A percentile compares a stretch with the other conserved stretches of the same genome.
Evolutionary conservation across 371 early-diverging fungal genomes (phyloP).

Genomic region (Apophysomyces variabilis): DNA sequence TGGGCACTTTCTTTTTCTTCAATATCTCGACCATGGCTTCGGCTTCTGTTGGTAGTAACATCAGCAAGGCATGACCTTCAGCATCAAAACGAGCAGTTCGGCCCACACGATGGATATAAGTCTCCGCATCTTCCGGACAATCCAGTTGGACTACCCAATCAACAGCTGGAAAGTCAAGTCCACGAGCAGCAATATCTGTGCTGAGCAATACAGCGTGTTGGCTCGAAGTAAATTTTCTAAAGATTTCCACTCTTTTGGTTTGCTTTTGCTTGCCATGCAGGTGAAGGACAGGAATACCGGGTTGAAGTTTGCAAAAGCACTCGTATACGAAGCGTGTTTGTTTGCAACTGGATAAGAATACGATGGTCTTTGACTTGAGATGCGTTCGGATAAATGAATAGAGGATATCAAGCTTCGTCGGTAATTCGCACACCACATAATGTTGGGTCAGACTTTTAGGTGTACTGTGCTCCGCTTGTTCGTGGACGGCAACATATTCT

Average conservation of each 20-base stretch:
- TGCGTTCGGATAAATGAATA: conserved; percentile 94
- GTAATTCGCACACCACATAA: conserved; percentile 82
- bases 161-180: conserved; percentile 98
- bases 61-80: conserved; percentile 83
- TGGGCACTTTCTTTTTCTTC: conserved; percentile 78
- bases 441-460: conserved; percentile 84
- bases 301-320: conserved; percentile 92
- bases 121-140: conserved; percentile 95
- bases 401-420: conserved; percentile 88
- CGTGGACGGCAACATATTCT: conserved; percentile 95
- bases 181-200: conserved; percentile 98
- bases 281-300: conserved; percentile 89
- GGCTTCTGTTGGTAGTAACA: conserved; percentile 88
- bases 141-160: conserved; percentile 99
- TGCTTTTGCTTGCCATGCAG: conserved; percentile 98
- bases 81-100: conserved; percentile 96
- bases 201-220: conserved; percentile 83
- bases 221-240: conserved; percentile 80
- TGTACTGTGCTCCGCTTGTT: conserved; percentile 80
- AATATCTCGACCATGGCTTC: conserved; percentile 80
- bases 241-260: conserved; percentile 88
- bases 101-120: conserved; percentile 98
- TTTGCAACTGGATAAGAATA: conserved; percentile 50
- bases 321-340: conserved; percentile 88
- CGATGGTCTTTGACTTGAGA: conserved; percentile 73